Evolutionary conservation across 148 eudicot species (phyloP).

Genomic region (Arbutus unedo): DNA sequence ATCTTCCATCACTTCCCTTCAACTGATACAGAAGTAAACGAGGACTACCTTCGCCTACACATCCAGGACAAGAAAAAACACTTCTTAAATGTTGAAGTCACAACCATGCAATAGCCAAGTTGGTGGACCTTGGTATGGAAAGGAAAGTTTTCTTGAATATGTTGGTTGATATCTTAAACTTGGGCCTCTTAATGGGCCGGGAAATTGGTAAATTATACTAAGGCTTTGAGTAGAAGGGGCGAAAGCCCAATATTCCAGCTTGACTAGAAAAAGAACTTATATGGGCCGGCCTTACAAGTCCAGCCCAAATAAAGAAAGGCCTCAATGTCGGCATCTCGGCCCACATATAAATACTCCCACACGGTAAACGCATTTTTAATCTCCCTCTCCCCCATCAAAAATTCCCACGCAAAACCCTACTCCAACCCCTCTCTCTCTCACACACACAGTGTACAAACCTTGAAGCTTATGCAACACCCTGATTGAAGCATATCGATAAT

Average conservation of each 20-base stretch:
- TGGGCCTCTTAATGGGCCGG: background rate
- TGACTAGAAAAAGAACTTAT: no score
- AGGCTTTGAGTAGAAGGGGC: background rate
- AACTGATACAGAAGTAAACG: no score
- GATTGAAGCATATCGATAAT: constrained; percentile 16
- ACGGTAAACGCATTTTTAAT: background rate
- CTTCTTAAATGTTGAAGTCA: no score
- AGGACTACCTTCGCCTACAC: no score
- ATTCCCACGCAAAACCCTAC: constrained; percentile 17
- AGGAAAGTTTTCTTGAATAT: no score
- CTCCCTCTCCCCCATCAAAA: background rate
- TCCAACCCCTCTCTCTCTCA: background rate
- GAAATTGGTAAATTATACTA: background rate
- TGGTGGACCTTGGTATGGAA: no score
- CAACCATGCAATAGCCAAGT: no score
- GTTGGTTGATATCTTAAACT: background rate
- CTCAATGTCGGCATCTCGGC: background rate
- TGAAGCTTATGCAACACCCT: constrained; percentile 4
- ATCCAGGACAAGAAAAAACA: no score
- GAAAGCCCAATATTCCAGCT: background rate
- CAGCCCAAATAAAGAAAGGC: background rate
- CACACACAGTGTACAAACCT: no score
- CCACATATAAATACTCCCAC: background rate
- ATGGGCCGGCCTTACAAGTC: background rate
- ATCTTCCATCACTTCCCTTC: no score